A percentile compares a stretch with the other conserved stretches of the same genome.
These are phyloP conservation scores for Leccinellum rugosiceps DNA, from an alignment of 768 basidiomycete genomes.

Conservation along the genomic window DNA sequence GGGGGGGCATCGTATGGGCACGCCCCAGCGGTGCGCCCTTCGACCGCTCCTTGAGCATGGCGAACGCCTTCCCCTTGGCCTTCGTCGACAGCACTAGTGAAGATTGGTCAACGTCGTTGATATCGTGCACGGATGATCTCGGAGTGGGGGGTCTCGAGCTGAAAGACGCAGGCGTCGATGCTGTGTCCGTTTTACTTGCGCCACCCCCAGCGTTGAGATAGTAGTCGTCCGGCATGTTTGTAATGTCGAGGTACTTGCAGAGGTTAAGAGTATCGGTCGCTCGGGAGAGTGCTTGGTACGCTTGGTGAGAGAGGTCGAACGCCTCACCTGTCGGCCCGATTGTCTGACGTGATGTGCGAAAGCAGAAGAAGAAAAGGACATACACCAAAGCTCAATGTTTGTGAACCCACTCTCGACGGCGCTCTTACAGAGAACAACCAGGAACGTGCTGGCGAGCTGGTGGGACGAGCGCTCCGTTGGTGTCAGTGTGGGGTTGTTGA, in stretches of 20 bases:
- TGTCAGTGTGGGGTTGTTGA: slow-evolving; percentile 13
- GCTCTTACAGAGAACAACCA: slow-evolving; percentile 5
- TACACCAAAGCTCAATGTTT: slow-evolving; percentile 7
- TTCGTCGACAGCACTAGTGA: background rate
- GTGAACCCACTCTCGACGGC: background rate
- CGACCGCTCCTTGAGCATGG: background rate
- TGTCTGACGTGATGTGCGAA: background rate
- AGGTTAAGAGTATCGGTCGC: slow-evolving; percentile 6
- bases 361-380: background rate
- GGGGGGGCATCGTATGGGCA: slow-evolving; percentile 15
- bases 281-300: background rate
- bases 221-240: background rate
- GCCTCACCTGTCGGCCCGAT: slow-evolving; percentile 8
- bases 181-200: background rate
- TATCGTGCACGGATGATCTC: background rate
- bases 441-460: slow-evolving; percentile 4
- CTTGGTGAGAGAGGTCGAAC: background rate
- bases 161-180: background rate
- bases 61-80: slow-evolving; percentile 1
- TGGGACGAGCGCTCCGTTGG: slow-evolving; percentile 2
- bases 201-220: background rate
- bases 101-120: background rate
- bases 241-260: background rate
- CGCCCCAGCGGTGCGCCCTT: slow-evolving; percentile 10
- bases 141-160: background rate